Evolutionary conservation across 805 yeast genomes (phyloP).

Genomic region (Schwanniomyces vanrijiae): DNA sequence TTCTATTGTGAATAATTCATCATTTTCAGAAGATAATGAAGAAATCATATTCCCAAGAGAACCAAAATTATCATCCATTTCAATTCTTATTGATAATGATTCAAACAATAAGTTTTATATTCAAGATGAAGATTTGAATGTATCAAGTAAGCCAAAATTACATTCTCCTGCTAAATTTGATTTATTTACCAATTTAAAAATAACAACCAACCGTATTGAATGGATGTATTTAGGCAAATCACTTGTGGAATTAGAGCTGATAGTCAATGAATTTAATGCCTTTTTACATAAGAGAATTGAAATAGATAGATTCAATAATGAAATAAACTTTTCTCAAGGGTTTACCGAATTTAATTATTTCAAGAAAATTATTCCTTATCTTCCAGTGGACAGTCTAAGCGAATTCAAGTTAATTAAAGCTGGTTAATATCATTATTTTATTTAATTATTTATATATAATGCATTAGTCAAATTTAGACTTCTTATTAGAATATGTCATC

Average conservation of each 20-base stretch:
- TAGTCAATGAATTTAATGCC: slow-evolving; percentile 47
- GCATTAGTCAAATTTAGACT: slow-evolving; percentile 4
- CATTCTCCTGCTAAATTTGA: slow-evolving; percentile 6
- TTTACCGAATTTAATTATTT: slow-evolving; percentile 35
- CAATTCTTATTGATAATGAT: slow-evolving; percentile 33
- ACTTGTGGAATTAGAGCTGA: slow-evolving; percentile 50
- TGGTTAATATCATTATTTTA: slow-evolving; percentile 10
- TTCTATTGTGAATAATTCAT: slow-evolving; percentile 16
- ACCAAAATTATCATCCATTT: slow-evolving; percentile 30
- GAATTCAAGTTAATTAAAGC: slow-evolving; percentile 33
- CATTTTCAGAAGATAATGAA: slow-evolving; percentile 1
- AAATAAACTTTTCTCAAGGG: slow-evolving; percentile 2
- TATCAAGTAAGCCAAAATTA: background rate
- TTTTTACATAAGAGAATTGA: slow-evolving; percentile 35
- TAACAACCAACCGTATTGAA: slow-evolving; percentile 11
- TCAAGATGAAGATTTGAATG: slow-evolving; percentile 25
- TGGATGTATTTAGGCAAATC: slow-evolving; percentile 43
- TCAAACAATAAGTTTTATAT: slow-evolving; percentile 28
- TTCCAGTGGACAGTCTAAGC: slow-evolving; percentile 34
- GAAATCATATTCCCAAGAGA: slow-evolving; percentile 15
- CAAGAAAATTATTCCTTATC: slow-evolving; percentile 37
- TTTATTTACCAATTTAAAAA: slow-evolving; percentile 1
- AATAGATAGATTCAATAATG: slow-evolving; percentile 22
- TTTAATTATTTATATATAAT: background rate
- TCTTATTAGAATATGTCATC: slow-evolving; percentile 7